Evolutionary conservation across 768 basidiomycete species (phyloP), one percentile per base, ranked within the genome.

Genomic region (Kwoniella sp.): DNA sequence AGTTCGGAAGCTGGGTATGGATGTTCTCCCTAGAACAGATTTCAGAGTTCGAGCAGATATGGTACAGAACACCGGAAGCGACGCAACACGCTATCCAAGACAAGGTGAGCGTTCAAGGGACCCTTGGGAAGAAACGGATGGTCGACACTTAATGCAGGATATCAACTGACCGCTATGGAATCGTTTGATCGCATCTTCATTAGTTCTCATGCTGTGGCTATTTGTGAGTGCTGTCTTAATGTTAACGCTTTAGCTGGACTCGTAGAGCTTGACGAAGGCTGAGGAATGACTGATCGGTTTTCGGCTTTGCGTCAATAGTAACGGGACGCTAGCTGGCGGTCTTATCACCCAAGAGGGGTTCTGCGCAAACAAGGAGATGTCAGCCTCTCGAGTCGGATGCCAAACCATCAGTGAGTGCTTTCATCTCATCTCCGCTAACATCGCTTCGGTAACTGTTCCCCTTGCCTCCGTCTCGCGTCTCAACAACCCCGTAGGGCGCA

Each of bases 121-220:
- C n/a, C n/a, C n/a, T n/a, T n/a, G n/a, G n/a, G n/a, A n/a, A n/a
- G n/a, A n/a, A n/a, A n/a, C n/a, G n/a, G n/a, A n/a, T n/a, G n/a
- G n/a, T n/a, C n/a, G n/a, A n/a, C n/a, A n/a, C n/a, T n/a, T n/a
- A n/a, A n/a, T n/a, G n/a, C n/a, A n/a, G n/a, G n/a, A n/a, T n/a
- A n/a, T n/a, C n/a, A n/a, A n/a, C n/a, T n/a, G n/a, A n/a, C n/a
- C n/a, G n/a, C n/a, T n/a, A n/a, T n/a, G n/a, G n/a, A n/a, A n/a
- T n/a, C n/a, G n/a, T n/a, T n/a, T n/a, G n/a, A n/a, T n/a, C n/a
- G n/a, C 11, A 34, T 34, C 34, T 48, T 12, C 9, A 34, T 15
- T 63, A 93, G 92, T 84, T 92, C 71, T 78, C 82, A 61, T 94
- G 93, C 82, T 95, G 93, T 73, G 93, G 93, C 20, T 95, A 92